Base-by-base conservation (phyloP, 2,329 filamentous ascomycete genomes). In the Escovopsis sp. region DNA sequence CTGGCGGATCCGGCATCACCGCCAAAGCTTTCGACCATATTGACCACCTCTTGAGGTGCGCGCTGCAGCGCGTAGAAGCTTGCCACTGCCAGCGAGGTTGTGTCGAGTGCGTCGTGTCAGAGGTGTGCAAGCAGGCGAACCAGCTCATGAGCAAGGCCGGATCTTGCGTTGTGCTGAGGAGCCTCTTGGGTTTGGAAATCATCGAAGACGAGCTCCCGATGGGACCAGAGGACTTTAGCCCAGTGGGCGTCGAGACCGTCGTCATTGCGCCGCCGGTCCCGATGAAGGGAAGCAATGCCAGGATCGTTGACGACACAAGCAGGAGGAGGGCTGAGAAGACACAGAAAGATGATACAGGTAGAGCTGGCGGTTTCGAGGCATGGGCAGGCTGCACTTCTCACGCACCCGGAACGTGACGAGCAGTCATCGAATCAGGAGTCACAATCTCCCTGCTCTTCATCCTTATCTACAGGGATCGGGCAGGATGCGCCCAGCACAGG, bases 1-100 rank as follows among this genome's bases (percentile, higher is more conserved):
- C 82, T 0, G 74, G 76, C 36, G 89, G 89, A 0, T 82, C 77
- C 0, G 91, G 91, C 0, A 93, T 95, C 51, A 86, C 82, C 47
- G 84, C 82, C 34, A 95, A 94, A 57, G 89, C 87, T 0, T 96
- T 96, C 54, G 89, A 96, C 54, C 93, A 94, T 55, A 70, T 94
- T 18, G 86, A 94, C 53, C 59, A 82, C 32, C 65, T 96, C 32
- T 70, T 96, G 1, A 66, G 66, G 18, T 81, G 88, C 55, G 89
- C 88, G 0, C 72, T 91, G 33, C 69, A 76, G 44, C 70, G 91
- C 7, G 78, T 96, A 6, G 78, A 84, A 54, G 70, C 67, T 1
- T 98, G 91, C 54, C 65, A 69, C 34, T 96, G 88, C 55, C 62
- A 77, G 10, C 75, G 82, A 45, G 91, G 91, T 0, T 96, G 91